A percentile compares a stretch with the other conserved stretches of the same genome.
Evolutionary conservation across 176 grass and related monocot genomes (phyloP).

Genomic region (Thalia dealbata): DNA sequence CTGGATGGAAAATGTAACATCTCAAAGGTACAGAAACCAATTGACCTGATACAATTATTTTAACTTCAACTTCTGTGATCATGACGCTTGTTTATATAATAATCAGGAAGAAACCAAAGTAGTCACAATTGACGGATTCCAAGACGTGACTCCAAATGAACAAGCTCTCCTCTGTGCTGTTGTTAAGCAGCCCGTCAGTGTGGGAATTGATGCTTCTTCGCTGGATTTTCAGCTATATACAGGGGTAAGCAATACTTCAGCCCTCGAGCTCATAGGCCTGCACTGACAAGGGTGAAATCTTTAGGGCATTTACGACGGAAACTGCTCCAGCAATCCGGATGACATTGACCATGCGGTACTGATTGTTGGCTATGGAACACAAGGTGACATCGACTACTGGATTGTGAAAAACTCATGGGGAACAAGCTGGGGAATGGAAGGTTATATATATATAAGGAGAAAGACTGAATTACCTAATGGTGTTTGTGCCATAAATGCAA

Average conservation of each 20-base stretch:
- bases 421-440: conserved; percentile 37
- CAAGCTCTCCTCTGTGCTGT: conserved; percentile 38
- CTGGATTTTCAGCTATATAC: conserved; percentile 41
- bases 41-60: background rate
- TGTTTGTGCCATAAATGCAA: conserved; percentile 35
- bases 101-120: conserved; percentile 29
- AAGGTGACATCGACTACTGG: conserved; percentile 32
- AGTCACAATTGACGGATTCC: conserved; percentile 36
- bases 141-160: conserved; percentile 30
- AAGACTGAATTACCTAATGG: conserved; percentile 25
- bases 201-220: conserved; percentile 35
- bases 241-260: conserved; percentile 21
- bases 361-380: conserved; percentile 40
- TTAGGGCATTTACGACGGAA: conserved; percentile 43
- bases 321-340: conserved; percentile 35
- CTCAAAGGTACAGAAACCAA: conserved; percentile 8
- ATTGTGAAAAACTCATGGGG: conserved; percentile 47
- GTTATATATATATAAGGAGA: conserved; percentile 40
- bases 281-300: background rate
- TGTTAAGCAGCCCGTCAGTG: conserved; percentile 36
- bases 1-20: conserved; percentile 13
- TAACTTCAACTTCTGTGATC: background rate
- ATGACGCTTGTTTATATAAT: background rate
- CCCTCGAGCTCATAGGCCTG: background rate
- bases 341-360: conserved; percentile 47